These are phyloP conservation scores for Psilocybe subaeruginosa DNA, from an alignment of 768 basidiomycete genomes.

Conservation along the genomic window DNA sequence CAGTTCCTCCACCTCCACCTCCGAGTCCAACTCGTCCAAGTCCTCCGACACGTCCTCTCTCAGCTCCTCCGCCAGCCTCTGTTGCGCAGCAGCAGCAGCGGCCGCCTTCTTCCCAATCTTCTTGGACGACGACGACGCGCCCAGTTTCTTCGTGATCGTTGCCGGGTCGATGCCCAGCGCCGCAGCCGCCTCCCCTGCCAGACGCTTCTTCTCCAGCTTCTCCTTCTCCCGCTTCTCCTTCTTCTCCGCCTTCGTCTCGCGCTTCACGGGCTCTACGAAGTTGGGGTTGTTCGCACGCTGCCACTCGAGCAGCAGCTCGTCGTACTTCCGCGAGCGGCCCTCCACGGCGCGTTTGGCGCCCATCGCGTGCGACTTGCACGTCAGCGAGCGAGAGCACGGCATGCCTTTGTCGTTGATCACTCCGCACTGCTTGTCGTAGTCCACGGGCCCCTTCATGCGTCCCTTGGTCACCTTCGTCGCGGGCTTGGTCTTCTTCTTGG, in stretches of 20 bases:
- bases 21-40: conserved; percentile 80
- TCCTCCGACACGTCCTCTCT: conserved; percentile 71
- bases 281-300: conserved; percentile 86
- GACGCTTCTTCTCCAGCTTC: conserved; percentile 80
- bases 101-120: conserved; percentile 69
- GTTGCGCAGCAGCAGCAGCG: conserved; percentile 51
- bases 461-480: conserved; percentile 76
- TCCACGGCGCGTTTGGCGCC: conserved; percentile 92
- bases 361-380: conserved; percentile 98
- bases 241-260: conserved; percentile 85
- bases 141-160: conserved; percentile 42
- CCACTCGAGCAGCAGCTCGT: conserved; percentile 91
- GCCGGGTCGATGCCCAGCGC: conserved; percentile 56
- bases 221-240: conserved; percentile 84
- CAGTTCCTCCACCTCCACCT: conserved; percentile 80
- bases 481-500: conserved; percentile 78
- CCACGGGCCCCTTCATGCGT: conserved; percentile 82
- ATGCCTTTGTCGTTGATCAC: conserved; percentile 95
- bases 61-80: conserved; percentile 48
- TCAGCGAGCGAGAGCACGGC: conserved; percentile 93
- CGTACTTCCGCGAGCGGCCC: conserved; percentile 83
- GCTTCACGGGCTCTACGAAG: conserved; percentile 85
- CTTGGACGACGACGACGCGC: conserved; percentile 46
- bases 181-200: conserved; percentile 70
- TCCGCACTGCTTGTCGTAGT: conserved; percentile 92